Base-by-base conservation (phyloP, 805 yeast genomes). In the Candida berthetii region DNA sequence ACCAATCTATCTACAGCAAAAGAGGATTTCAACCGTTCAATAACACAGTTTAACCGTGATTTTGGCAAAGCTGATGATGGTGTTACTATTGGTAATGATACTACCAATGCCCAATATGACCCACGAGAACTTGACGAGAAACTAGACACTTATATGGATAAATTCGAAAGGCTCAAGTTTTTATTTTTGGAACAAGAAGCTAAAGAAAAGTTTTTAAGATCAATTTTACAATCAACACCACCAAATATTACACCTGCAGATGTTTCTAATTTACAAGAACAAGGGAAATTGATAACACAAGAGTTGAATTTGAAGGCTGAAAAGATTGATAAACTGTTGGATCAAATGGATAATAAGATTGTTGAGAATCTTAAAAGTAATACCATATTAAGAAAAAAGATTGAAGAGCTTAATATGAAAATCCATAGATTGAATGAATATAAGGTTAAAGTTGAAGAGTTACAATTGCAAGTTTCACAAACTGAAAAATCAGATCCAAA, bases 121-220 rank as follows among this genome's bases (percentile, higher is more conserved):
- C 74, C 75, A 5, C 50, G 42, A 7, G 42, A 50, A 1, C 47
- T 69, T 3, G 57, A 60, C 17, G 65, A 62, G 1, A 68, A 69
- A n/a, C 55, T 71, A 8, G 42, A 53, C 15, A 50, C 55, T 34
- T 66, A 66, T 42, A 64, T 66, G 43, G 68, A 68, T 46, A 53
- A 71, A 20, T 74, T 75, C 44, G 70, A 74, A 15, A 71, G 80
- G 43, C 62, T 82, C 34, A 79, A 80, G 50, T 80, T 80, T 46
- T 72, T 80, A 42, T 84, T 79, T 53, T 56, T 82, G 34, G 91
- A 84, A 55, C 85, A 82, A 51, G 89, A 82, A 47, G 72, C 88
- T 4, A 75, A 84, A 46, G 85, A 82, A 48, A 73, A 76, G 56
- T 83, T 84, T 57, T 61, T 84, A 31, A 61, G 84, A 31, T 63